phyloP scores from a whole-genome alignment of 2,329 filamentous ascomycete genomes.

The Rhinocladiella similis region DNA sequence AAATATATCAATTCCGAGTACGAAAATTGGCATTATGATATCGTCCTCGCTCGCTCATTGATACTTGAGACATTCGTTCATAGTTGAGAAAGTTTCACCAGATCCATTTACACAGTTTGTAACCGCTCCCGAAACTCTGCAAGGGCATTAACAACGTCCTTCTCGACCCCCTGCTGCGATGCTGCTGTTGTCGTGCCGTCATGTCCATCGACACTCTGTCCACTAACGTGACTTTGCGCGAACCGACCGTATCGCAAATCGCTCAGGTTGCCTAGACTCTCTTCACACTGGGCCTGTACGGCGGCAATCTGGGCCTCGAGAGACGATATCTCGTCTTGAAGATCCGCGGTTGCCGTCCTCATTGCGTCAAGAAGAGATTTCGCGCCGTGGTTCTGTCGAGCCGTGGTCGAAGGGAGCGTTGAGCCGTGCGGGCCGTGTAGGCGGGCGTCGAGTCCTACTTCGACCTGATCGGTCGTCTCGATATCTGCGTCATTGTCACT shows the following conservation, averaged over 20 bases:
- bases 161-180: slow-evolving; percentile 5
- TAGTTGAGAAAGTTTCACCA: not conserved
- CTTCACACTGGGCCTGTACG: slow-evolving; percentile 62
- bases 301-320: slow-evolving; percentile 65
- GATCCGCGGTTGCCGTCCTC: slow-evolving; percentile 62
- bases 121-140: slow-evolving; percentile 5
- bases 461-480: not conserved
- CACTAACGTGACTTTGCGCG: slow-evolving; percentile 1
- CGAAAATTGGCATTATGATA: not conserved
- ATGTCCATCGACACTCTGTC: not conserved
- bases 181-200: not conserved
- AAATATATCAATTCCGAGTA: not conserved
- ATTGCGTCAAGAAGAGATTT: slow-evolving; percentile 68
- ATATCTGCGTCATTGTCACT: not conserved
- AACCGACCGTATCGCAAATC: slow-evolving; percentile 80
- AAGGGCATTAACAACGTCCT: slow-evolving; percentile 13
- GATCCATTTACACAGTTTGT: not conserved
- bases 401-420: not conserved
- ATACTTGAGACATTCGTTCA: not conserved
- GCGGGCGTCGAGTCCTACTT: slow-evolving; percentile 11
- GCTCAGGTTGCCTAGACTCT: slow-evolving; percentile 71
- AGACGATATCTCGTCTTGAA: slow-evolving; percentile 67
- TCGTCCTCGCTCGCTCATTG: not conserved
- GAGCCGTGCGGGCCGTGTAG: slow-evolving; percentile 11
- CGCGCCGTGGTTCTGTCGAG: slow-evolving; percentile 55